phyloP scores from a whole-genome alignment of 805 yeast species.

The Zygosaccharomyces gambellarensis region DNA sequence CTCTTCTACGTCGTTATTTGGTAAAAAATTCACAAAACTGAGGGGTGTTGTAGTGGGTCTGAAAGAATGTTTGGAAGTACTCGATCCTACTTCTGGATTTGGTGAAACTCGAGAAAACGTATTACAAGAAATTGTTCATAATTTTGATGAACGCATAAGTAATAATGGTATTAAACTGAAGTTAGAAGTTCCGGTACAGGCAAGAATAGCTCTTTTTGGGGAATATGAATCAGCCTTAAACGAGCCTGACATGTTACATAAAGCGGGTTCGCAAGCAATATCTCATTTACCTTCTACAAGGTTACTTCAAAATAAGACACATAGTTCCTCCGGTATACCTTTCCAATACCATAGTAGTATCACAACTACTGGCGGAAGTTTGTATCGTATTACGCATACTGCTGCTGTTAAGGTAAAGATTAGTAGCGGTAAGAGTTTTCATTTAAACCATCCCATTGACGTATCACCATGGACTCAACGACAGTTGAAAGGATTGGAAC shows the following conservation, averaged over 20 bases:
- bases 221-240: constrained; percentile 32
- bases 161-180: constrained; percentile 28
- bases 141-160: constrained; percentile 28
- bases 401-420: constrained; percentile 46
- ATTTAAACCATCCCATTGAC: constrained; percentile 47
- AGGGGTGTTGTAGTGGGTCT: constrained; percentile 46
- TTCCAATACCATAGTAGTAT: constrained; percentile 44
- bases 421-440: constrained; percentile 46
- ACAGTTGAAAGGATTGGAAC: constrained; percentile 46
- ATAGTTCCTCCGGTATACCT: constrained; percentile 27
- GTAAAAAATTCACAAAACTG: constrained; percentile 34
- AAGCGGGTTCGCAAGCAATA: constrained; percentile 1
- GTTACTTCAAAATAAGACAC: constrained; percentile 29
- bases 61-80: constrained; percentile 50
- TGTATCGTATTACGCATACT: constrained; percentile 51
- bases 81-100: constrained; percentile 34
- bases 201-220: constrained; percentile 29
- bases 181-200: constrained; percentile 24
- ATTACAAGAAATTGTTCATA: constrained; percentile 34
- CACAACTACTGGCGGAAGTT: constrained; percentile 44
- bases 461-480: constrained; percentile 49
- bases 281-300: constrained; percentile 14
- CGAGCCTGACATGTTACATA: constrained; percentile 26
- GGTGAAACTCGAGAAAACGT: constrained; percentile 42
- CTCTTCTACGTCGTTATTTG: constrained; percentile 14